These are phyloP conservation scores for Ilyonectria destructans DNA, from an alignment of 2,329 filamentous ascomycete genomes.

Conservation along the genomic window DNA sequence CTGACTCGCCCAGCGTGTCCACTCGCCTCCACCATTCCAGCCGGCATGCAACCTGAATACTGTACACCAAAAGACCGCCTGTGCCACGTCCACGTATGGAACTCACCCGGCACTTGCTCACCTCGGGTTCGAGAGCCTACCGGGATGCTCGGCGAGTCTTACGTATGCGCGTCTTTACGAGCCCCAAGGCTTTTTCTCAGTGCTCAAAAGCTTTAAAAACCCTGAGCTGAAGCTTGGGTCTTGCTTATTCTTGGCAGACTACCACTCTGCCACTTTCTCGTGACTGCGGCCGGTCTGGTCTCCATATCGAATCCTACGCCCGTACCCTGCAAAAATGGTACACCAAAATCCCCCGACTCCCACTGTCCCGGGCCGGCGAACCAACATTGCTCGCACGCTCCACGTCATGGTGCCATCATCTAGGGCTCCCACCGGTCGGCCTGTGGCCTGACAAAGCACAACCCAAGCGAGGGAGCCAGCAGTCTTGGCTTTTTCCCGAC, in stretches of 20 bases:
- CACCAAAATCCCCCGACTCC: background rate
- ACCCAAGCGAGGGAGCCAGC: constrained; percentile 14
- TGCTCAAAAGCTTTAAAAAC: background rate
- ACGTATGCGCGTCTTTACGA: constrained; percentile 6
- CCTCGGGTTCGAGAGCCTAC: background rate
- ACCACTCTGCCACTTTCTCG: constrained; percentile 5
- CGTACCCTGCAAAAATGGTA: background rate
- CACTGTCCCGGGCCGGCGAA: constrained; percentile 1
- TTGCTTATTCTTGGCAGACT: constrained; percentile 18
- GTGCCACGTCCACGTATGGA: constrained; percentile 18
- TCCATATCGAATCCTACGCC: background rate
- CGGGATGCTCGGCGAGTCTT: constrained; percentile 12
- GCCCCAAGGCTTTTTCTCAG: background rate
- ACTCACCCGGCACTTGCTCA: constrained; percentile 12
- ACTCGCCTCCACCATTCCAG: background rate
- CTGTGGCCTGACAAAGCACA: constrained; percentile 27
- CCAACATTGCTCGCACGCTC: constrained; percentile 9
- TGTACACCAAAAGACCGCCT: background rate
- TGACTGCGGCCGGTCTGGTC: constrained; percentile 5
- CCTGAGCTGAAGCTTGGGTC: constrained; percentile 2
- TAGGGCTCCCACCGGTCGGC: constrained; percentile 20
- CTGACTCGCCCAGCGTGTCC: constrained; percentile 17
- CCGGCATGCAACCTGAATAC: constrained; percentile 1
- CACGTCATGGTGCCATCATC: constrained; percentile 17
- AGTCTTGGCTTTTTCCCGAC: constrained; percentile 38